Percentiles rank a stretch among this genome's conserved stretches.
Conservation (phyloP, 345 rosid genomes). For the Lumnitzera racemosa region DNA sequence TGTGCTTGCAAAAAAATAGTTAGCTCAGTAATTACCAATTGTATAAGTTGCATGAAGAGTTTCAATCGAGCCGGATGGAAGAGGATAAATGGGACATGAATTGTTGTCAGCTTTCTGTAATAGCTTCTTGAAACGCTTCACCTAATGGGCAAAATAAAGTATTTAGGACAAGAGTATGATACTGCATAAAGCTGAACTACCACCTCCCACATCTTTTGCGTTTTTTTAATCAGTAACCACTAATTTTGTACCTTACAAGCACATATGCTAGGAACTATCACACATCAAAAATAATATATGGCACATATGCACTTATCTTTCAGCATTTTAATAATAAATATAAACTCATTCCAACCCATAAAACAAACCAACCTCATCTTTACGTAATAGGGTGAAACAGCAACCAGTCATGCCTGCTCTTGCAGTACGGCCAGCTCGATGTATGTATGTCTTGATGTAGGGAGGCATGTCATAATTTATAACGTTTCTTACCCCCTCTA, state of each 20-base stretch:
- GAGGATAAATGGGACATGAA: slow-evolving; percentile 45
- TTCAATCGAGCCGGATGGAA: slow-evolving; percentile 45
- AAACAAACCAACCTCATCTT: slow-evolving; percentile 43
- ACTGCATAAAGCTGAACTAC: too few relatives aligned
- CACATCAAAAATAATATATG: too few relatives aligned
- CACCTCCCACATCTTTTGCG: too few relatives aligned
- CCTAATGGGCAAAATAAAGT: slow-evolving; percentile 34
- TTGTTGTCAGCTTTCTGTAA: slow-evolving; percentile 61
- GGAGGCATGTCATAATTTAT: slow-evolving; percentile 85
- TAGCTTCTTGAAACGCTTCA: slow-evolving; percentile 63
- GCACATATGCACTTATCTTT: too few relatives aligned
- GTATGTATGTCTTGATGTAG: slow-evolving; percentile 71
- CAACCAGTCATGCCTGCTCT: slow-evolving; percentile 87
- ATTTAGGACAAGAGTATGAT: too few relatives aligned
- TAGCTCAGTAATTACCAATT: slow-evolving; percentile 50
- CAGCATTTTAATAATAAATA: too few relatives aligned
- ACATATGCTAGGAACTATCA: too few relatives aligned
- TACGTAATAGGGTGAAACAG: slow-evolving; percentile 77
- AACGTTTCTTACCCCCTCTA: slow-evolving; percentile 82
- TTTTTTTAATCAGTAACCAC: too few relatives aligned
- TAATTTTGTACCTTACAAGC: too few relatives aligned
- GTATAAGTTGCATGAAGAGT: slow-evolving; percentile 32
- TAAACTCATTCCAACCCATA: background rate
- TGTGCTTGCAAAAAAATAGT: background rate
- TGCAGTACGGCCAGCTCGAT: slow-evolving; percentile 96